Percentiles rank a stretch among this genome's conserved stretches.
phyloP scores from a whole-genome alignment of 1,284 basidiomycete genomes.

The Sanghuangporus weigelae region DNA sequence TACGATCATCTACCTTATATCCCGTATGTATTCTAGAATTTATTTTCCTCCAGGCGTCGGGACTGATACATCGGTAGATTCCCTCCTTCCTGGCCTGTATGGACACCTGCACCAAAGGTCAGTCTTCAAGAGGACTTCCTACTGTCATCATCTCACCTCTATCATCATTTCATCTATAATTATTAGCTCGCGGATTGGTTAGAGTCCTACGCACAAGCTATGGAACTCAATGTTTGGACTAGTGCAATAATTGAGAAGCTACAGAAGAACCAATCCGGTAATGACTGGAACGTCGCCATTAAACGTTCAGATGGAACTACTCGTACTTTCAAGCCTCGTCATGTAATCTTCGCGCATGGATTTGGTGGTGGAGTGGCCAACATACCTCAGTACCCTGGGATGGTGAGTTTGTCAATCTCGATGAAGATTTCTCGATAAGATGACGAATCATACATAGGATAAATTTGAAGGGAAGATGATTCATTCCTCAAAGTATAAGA shows the following conservation, averaged over 20 bases:
- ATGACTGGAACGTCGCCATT: slow-evolving; percentile 53
- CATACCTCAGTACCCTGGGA: slow-evolving; percentile 43
- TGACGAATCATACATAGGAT: slow-evolving; percentile 25
- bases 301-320: slow-evolving; percentile 35
- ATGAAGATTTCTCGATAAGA: neutral
- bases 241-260: slow-evolving; percentile 43
- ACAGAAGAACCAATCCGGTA: slow-evolving; percentile 38
- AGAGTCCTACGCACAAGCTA: slow-evolving; percentile 55
- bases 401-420: slow-evolving; percentile 20
- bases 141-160: neutral
- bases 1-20: slow-evolving; percentile 18
- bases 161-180: neutral
- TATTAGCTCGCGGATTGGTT: slow-evolving; percentile 64
- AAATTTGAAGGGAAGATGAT: slow-evolving; percentile 39
- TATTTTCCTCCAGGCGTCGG: neutral
- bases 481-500: slow-evolving; percentile 38
- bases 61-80: slow-evolving; percentile 33
- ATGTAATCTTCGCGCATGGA: slow-evolving; percentile 59
- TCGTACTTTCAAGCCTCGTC: slow-evolving; percentile 47
- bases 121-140: slow-evolving; percentile 22
- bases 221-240: slow-evolving; percentile 67
- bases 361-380: slow-evolving; percentile 47
- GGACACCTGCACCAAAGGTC: slow-evolving; percentile 51
- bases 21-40: slow-evolving; percentile 23
- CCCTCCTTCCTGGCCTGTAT: slow-evolving; percentile 57